Evolutionary conservation across 208 protist species (phyloP).

Genomic region (Leishmania guyanensis): DNA sequence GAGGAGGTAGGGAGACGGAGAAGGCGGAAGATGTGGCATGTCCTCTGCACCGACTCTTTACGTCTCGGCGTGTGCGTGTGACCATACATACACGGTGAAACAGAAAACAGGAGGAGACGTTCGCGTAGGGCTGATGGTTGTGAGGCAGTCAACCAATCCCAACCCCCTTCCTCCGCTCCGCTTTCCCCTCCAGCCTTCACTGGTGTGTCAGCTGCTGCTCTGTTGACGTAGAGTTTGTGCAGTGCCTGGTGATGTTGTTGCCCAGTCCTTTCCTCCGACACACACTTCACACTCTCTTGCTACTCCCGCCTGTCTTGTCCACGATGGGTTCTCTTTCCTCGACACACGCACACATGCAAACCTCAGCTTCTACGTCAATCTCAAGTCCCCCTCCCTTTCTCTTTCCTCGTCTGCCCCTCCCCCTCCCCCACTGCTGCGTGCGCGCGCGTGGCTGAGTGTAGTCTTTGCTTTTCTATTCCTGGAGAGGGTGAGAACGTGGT

Average conservation of each 20-base stretch:
- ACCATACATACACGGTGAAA: background rate
- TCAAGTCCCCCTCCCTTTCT: background rate
- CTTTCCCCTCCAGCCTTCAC: background rate
- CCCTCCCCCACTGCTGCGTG: background rate
- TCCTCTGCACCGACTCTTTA: background rate
- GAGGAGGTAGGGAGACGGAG: background rate
- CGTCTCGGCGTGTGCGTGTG: background rate
- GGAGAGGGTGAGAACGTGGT: background rate
- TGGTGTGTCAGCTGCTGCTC: background rate
- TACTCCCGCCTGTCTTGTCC: background rate
- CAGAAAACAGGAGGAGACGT: background rate
- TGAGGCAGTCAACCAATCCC: slow-evolving; percentile 1
- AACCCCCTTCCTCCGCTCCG: background rate
- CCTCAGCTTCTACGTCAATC: background rate
- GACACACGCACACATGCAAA: background rate
- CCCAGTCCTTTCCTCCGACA: background rate
- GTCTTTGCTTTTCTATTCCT: no score
- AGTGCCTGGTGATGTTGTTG: background rate
- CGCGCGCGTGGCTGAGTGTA: background rate
- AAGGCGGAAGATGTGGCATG: background rate
- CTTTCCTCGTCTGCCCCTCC: background rate
- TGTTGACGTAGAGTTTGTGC: slow-evolving; percentile 4
- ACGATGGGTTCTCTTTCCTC: background rate
- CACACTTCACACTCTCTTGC: background rate
- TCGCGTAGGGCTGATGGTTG: background rate